Conservation (phyloP, 1,284 basidiomycete genomes). For the Vanrija sp. region DNA sequence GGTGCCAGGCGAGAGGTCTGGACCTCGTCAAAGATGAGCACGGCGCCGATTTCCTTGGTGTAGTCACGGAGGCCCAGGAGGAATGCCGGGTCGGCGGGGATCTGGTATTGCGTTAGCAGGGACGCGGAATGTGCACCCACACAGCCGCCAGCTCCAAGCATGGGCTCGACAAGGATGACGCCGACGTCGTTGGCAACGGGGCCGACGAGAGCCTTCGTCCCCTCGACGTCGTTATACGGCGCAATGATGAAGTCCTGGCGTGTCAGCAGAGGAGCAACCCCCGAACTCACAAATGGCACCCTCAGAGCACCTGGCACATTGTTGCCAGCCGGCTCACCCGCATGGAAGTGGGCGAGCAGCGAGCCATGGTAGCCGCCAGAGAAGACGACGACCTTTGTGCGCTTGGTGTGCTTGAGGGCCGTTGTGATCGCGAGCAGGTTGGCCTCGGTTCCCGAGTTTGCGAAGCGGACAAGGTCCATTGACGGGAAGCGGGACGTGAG, state of each 20-base stretch:
- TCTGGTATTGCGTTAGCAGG: slow-evolving; percentile 2
- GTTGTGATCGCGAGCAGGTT: slow-evolving; percentile 53
- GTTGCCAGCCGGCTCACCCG: neutral
- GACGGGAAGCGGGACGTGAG: slow-evolving; percentile 26
- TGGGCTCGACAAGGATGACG: slow-evolving; percentile 54
- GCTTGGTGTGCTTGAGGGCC: slow-evolving; percentile 44
- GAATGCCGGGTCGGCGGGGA: slow-evolving; percentile 42
- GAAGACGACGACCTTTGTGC: slow-evolving; percentile 29
- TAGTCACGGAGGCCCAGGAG: slow-evolving; percentile 48
- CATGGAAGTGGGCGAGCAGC: slow-evolving; percentile 22
- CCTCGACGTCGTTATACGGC: slow-evolving; percentile 47
- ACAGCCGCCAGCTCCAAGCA: slow-evolving; percentile 49
- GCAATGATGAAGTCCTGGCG: slow-evolving; percentile 24
- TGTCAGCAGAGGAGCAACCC: neutral
- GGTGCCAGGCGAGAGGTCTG: slow-evolving; percentile 31
- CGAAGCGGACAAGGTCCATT: slow-evolving; percentile 34
- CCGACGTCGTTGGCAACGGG: slow-evolving; percentile 42
- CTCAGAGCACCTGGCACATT: slow-evolving; percentile 10
- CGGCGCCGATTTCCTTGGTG: slow-evolving; percentile 51
- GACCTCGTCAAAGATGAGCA: slow-evolving; percentile 55
- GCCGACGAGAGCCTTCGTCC: slow-evolving; percentile 37
- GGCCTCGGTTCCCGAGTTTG: slow-evolving; percentile 50
- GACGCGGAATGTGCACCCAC: slow-evolving; percentile 4
- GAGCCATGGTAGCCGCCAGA: slow-evolving; percentile 29
- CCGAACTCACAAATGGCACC: slow-evolving; percentile 17